Base-by-base conservation (phyloP, 768 basidiomycete genomes). In the Lactarius hatsudake region DNA sequence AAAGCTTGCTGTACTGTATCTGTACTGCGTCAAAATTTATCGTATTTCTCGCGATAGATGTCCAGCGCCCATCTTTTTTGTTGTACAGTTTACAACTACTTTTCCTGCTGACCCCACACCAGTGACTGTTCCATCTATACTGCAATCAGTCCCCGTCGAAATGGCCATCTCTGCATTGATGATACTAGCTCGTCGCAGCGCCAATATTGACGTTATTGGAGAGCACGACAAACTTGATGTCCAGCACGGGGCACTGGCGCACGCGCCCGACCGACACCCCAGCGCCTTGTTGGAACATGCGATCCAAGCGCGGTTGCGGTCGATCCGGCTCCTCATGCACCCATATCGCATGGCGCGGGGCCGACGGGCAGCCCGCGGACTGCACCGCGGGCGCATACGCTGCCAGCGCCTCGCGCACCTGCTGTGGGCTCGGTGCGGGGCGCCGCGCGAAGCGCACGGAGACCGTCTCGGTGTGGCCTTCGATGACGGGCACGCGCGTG, bases 101-200 rank as follows among this genome's bases (percentile, higher is more conserved):
- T 10, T 51, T 53, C 26, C 48, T 51, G 23, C 48, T 26, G 23
- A 51, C 12, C 12, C 48, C 0, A n/a, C n/a, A 48, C 15, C 40
- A 1, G 17, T 42, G 43, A 20, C 20, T 10, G 20, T n/a, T n/a
- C 20, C 75, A 88, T 53, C 59, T 73, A 73, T 32, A 73, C 51
- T 12, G 45, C 3, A 40, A 83, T 66, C 57, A 87, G 67, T n/a
- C 18, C 90, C 91, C 78, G 89, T 93, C 51, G 89, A 75, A 7
- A 94, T 85, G n/a, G 95, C 95, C n/a, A 90, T 79, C 80, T 98
- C 95, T 2, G 96, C 96, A 74, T 98, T 99, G 73, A 98, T 96
- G 75, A 99, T 91, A 71, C 91, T 93, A 70, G n/a, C 92, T 94
- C 59, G 97, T 99, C 60, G 97, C 96, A 26, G 97, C 96, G 9